Conservation (phyloP, 2,329 filamentous ascomycete genomes). For the Paraphaeosphaeria minitans region DNA sequence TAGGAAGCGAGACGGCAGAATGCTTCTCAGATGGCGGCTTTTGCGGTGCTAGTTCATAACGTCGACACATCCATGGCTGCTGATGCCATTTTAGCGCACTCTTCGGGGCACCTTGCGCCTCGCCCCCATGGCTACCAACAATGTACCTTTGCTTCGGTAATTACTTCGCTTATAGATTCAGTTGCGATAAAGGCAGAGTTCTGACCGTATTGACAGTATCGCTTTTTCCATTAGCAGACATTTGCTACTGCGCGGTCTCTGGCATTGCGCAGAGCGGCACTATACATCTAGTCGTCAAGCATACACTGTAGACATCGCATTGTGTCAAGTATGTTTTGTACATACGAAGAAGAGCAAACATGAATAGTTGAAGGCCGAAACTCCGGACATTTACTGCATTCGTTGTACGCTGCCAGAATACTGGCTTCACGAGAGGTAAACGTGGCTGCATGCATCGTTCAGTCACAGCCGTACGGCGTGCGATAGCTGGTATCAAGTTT, state of each 20-base stretch:
- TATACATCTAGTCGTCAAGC: neutral
- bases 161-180: neutral
- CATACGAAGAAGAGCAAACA: neutral
- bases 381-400: neutral
- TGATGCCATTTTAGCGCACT: slow-evolving; percentile 6
- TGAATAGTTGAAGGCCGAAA: neutral
- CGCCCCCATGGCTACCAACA: neutral
- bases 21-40: slow-evolving; percentile 26
- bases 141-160: neutral
- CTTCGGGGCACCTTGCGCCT: neutral
- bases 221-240: neutral
- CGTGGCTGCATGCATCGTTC: neutral
- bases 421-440: neutral
- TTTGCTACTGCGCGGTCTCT: neutral
- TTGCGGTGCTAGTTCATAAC: slow-evolving; percentile 36
- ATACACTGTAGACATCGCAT: neutral
- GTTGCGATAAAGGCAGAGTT: neutral
- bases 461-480: neutral
- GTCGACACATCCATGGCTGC: neutral
- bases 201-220: neutral
- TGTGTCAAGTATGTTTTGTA: neutral
- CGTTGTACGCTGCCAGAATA: neutral
- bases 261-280: neutral
- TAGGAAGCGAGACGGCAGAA: slow-evolving; percentile 30
- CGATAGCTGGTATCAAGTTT: slow-evolving; percentile 26